Evolutionary conservation across 1,284 basidiomycete species (phyloP), one percentile per base, ranked within the genome.

Genomic region (Puccinia triticina): DNA sequence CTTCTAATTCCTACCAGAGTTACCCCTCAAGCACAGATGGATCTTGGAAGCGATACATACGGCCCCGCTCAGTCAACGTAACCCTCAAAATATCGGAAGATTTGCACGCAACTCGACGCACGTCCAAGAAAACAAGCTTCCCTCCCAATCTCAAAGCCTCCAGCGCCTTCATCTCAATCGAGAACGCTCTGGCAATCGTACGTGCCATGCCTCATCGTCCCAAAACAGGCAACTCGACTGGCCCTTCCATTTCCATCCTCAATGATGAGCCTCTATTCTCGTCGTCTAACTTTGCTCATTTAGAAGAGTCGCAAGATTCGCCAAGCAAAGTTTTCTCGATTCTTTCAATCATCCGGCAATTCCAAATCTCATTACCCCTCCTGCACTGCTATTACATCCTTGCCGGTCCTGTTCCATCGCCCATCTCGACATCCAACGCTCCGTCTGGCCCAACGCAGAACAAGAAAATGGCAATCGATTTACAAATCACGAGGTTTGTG

Each of bases 41-140:
- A 57, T 72, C 53, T 59, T 72, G 71, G 57, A 81, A 66, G 53
- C 79, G 46, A 57, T 59, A 72, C 29, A 72, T 81, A 23, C 34
- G 79, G 3, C 79, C 79, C 46, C 79, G 71, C 16, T 81, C 79
- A 29, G 59, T 81, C n/a, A 72, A 81, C 34, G 29, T 81, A 61
- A 40, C 59, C 12, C 67, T 81, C 46, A 73, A 57, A 37, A 72
- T 74, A 23, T 81, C 71, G 21, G 79, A 81, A 29, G 29, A 32
- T 53, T 40, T 40, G 26, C 53, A 40, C 23, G 57, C 59, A 43
- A 53, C 55, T 46, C 34, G 59, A 34, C 74, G 74, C 26, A 46
- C 34, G 1, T 48, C 74, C 0, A 76, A 64, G 43, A 76, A 61
- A 48, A 26, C 74, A 10, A 48, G 23, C 55, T 40, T 64, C 5